Evolutionary conservation across 2,329 filamentous ascomycete species (phyloP).

Genomic region (Neurospora sp.): DNA sequence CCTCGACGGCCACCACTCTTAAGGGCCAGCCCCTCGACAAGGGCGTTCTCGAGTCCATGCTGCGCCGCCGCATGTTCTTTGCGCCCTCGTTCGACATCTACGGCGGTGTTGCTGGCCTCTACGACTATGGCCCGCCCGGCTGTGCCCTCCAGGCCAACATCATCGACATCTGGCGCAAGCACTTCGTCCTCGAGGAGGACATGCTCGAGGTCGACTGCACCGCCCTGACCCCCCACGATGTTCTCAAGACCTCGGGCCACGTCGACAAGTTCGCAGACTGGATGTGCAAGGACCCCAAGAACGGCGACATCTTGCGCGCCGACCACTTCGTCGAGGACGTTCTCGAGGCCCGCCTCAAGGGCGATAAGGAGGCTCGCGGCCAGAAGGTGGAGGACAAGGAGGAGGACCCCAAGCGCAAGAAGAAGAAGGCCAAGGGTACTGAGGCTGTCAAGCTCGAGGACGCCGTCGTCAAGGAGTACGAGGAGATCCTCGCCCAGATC

Average conservation of each 20-base stretch:
- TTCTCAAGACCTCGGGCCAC: constrained; percentile 92
- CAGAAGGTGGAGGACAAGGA: constrained; percentile 71
- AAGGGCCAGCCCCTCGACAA: constrained; percentile 88
- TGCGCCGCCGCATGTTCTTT: constrained; percentile 86
- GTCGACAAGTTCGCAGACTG: constrained; percentile 97
- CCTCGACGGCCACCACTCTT: constrained; percentile 58
- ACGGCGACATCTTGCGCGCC: constrained; percentile 88
- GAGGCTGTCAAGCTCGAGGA: constrained; percentile 82
- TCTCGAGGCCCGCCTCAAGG: constrained; percentile 76
- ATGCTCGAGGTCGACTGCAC: constrained; percentile 95
- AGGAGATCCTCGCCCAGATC: constrained; percentile 82
- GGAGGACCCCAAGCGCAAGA: constrained; percentile 53
- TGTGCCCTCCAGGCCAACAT: constrained; percentile 82
- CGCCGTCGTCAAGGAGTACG: constrained; percentile 76
- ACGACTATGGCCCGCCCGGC: constrained; percentile 87
- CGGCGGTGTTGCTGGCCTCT: constrained; percentile 77
- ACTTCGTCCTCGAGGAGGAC: constrained; percentile 87
- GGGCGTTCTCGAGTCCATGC: constrained; percentile 68
- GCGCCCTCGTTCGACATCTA: constrained; percentile 96
- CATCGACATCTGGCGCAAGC: constrained; percentile 81
- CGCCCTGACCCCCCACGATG: constrained; percentile 83
- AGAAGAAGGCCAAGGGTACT: constrained; percentile 74
- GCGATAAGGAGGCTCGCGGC: constrained; percentile 86
- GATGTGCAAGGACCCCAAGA: constrained; percentile 99
- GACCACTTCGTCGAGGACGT: constrained; percentile 96